These are phyloP conservation scores for Esteya vermicola DNA, from an alignment of 2,329 filamentous ascomycete species.

Conservation along the genomic window DNA sequence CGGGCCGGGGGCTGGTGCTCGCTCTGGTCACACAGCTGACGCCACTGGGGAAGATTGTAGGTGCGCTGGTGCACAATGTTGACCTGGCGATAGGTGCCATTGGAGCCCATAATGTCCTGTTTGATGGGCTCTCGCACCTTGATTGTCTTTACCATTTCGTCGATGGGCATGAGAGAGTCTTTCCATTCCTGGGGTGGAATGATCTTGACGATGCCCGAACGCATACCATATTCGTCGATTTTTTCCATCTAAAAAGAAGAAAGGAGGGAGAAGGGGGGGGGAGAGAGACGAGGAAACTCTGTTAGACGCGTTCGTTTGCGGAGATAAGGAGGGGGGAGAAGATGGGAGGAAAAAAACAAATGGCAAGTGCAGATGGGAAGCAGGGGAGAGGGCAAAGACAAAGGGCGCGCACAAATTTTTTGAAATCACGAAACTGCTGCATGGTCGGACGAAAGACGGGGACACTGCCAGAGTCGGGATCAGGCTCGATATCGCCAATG, in stretches of 20 bases:
- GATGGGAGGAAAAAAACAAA: not conserved
- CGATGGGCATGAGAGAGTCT: constrained; percentile 60
- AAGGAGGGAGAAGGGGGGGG: too few species aligned
- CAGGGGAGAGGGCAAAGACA: not conserved
- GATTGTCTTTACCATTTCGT: constrained; percentile 80
- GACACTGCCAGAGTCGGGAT: constrained; percentile 82
- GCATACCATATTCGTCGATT: constrained; percentile 91
- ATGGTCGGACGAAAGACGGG: constrained; percentile 93
- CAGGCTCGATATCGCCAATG: constrained; percentile 66
- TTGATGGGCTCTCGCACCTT: constrained; percentile 94
- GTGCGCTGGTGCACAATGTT: constrained; percentile 93
- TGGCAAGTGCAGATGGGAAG: not conserved
- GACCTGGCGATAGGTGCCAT: constrained; percentile 90
- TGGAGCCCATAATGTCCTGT: constrained; percentile 92
- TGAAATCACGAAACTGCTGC: constrained; percentile 89
- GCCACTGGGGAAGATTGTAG: constrained; percentile 96
- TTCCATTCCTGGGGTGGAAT: constrained; percentile 91
- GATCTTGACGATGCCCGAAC: constrained; percentile 91
- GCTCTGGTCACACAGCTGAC: constrained; percentile 80
- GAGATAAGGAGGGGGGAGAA: not conserved
- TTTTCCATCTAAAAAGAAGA: constrained; percentile 48
- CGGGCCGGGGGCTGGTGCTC: constrained; percentile 90
- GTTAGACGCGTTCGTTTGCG: not conserved
- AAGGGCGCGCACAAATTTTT: constrained; percentile 56
- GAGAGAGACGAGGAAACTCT: not conserved